Evolutionary conservation across 2,329 filamentous ascomycete genomes (phyloP).

Genomic region (Lasiodiplodia gonubiensis): DNA sequence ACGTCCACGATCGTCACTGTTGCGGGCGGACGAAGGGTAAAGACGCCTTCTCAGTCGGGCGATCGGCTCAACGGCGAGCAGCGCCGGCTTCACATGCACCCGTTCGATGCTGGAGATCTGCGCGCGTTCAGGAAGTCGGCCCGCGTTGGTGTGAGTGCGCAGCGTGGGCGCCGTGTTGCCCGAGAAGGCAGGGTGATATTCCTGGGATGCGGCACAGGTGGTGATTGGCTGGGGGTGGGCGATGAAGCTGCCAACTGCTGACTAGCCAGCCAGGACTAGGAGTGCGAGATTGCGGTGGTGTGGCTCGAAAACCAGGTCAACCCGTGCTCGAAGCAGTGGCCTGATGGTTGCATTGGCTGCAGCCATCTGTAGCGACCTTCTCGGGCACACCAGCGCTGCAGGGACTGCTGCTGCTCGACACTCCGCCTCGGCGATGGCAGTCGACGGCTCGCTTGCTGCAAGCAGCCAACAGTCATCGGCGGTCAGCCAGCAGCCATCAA

Average conservation of each 20-base stretch:
- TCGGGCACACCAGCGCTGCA: conserved; percentile 5
- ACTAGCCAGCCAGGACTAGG: conserved; percentile 10
- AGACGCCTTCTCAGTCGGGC: conserved; percentile 14
- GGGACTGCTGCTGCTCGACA: conserved; percentile 12
- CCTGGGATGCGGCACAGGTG: not conserved
- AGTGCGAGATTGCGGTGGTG: conserved; percentile 22
- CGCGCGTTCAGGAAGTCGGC: conserved; percentile 23
- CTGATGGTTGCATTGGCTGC: conserved; percentile 22
- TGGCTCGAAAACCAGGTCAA: conserved; percentile 21
- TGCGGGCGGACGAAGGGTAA: not conserved
- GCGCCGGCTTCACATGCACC: conserved; percentile 14
- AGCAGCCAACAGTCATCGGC: not conserved
- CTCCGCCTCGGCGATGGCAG: not conserved
- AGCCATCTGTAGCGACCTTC: conserved; percentile 7
- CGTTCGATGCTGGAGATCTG: conserved; percentile 19
- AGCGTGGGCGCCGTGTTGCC: conserved; percentile 8
- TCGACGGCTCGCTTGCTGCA: too few relatives aligned
- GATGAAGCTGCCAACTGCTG: conserved; percentile 5
- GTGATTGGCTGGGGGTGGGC: not conserved
- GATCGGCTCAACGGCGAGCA: conserved; percentile 16
- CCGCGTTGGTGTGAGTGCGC: conserved; percentile 11
- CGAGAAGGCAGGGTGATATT: conserved; percentile 25
- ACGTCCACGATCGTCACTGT: conserved; percentile 1
- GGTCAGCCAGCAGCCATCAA: not conserved
- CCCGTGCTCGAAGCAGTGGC: conserved; percentile 12